A percentile compares a stretch with the other conserved stretches of the same genome.
Conservation (phyloP, 179 eudicot genomes). For the Patellifolia procumbens region DNA sequence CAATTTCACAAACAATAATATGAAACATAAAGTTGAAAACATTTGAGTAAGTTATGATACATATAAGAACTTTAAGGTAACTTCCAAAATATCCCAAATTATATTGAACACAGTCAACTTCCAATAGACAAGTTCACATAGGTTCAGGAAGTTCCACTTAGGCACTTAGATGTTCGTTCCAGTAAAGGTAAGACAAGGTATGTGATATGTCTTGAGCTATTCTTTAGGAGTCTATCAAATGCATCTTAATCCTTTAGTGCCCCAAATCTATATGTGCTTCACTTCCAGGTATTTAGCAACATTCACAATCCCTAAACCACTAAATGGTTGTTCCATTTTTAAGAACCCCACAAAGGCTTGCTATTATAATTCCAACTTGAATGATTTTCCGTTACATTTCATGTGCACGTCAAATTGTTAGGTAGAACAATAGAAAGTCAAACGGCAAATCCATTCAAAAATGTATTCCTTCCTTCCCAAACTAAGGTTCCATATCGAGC, state of each 20-base stretch:
- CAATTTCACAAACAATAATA: too few species aligned
- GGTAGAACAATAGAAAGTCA: neutral
- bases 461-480: neutral
- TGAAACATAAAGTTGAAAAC: too few species aligned
- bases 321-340: neutral
- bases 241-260: neutral
- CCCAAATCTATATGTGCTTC: neutral
- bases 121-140: too few species aligned
- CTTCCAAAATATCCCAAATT: too few species aligned
- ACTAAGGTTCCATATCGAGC: neutral
- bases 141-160: too few species aligned
- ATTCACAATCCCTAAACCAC: neutral
- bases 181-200: too few species aligned
- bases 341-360: neutral
- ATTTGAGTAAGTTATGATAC: too few species aligned
- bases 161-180: too few species aligned
- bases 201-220: too few species aligned
- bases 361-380: neutral
- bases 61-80: too few species aligned
- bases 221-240: neutral
- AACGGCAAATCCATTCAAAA: neutral
- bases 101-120: too few species aligned
- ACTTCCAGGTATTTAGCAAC: too few species aligned
- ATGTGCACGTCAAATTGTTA: neutral
- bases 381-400: neutral